Evolutionary conservation across 2,329 filamentous ascomycete species (phyloP).

Genomic region (Claviceps maximensis): DNA sequence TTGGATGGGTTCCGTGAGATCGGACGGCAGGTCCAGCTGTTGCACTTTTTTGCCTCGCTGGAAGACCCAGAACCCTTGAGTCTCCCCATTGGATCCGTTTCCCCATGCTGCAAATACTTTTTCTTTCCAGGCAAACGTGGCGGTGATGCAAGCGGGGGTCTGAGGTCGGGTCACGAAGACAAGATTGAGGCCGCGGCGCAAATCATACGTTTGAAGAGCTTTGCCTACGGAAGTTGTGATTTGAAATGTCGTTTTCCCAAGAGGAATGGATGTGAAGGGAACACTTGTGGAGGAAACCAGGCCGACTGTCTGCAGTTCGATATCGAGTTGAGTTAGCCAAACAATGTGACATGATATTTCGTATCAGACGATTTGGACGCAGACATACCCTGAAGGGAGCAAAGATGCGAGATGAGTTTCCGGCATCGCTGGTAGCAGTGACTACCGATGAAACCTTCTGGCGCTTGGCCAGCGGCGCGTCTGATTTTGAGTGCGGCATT

Average conservation of each 20-base stretch:
- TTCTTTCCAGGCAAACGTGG: constrained; percentile 77
- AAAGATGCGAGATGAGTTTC: constrained; percentile 65
- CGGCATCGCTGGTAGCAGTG: constrained; percentile 24
- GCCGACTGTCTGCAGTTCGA: constrained; percentile 58
- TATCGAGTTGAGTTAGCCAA: constrained; percentile 6
- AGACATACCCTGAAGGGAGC: constrained; percentile 76
- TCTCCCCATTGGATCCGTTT: constrained; percentile 34
- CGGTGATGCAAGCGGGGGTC: constrained; percentile 74
- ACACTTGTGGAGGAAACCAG: constrained; percentile 83
- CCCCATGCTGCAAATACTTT: constrained; percentile 86
- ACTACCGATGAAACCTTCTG: constrained; percentile 46
- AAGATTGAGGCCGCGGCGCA: constrained; percentile 78
- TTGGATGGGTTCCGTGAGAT: constrained; percentile 56
- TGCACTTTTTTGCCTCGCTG: constrained; percentile 77
- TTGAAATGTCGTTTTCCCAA: constrained; percentile 92
- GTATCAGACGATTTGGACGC: neutral
- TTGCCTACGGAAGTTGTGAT: constrained; percentile 90
- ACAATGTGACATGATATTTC: neutral
- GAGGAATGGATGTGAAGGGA: constrained; percentile 76
- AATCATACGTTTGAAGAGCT: constrained; percentile 88
- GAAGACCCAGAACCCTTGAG: constrained; percentile 75
- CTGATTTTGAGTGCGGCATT: constrained; percentile 46
- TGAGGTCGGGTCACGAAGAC: constrained; percentile 88
- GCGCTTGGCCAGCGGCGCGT: constrained; percentile 59
- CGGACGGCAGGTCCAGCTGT: constrained; percentile 55